These are phyloP conservation scores for Microdochium nivale DNA, from an alignment of 2,329 filamentous ascomycete genomes.

Conservation along the genomic window DNA sequence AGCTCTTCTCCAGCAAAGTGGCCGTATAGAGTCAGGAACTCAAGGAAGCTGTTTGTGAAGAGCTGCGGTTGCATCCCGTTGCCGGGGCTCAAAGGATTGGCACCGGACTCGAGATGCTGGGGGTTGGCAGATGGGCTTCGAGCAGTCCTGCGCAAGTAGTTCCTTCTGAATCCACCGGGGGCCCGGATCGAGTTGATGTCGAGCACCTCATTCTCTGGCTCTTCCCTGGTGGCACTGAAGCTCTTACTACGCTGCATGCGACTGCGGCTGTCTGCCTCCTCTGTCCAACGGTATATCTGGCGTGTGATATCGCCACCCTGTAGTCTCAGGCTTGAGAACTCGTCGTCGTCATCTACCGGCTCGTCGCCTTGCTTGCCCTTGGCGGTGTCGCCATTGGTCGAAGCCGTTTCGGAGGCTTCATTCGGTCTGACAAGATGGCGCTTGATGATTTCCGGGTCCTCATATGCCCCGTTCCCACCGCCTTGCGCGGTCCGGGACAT, in stretches of 20 bases:
- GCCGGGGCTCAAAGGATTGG: slow-evolving; percentile 15
- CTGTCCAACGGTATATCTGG: slow-evolving; percentile 93
- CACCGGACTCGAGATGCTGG: slow-evolving; percentile 29
- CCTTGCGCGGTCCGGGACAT: slow-evolving; percentile 40
- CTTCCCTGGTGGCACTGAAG: slow-evolving; percentile 69
- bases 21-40: slow-evolving; percentile 90
- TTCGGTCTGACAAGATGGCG: slow-evolving; percentile 73
- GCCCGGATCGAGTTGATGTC: slow-evolving; percentile 89
- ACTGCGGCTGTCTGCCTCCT: slow-evolving; percentile 68
- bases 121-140: slow-evolving; percentile 44
- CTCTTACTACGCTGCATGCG: slow-evolving; percentile 76
- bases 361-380: slow-evolving; percentile 45
- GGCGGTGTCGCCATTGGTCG: slow-evolving; percentile 24
- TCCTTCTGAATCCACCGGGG: slow-evolving; percentile 85
- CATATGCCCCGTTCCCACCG: slow-evolving; percentile 53
- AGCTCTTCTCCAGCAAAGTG: slow-evolving; percentile 97
- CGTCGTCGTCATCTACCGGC: slow-evolving; percentile 52
- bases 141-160: slow-evolving; percentile 74
- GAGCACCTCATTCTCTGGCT: slow-evolving; percentile 70
- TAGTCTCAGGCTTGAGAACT: slow-evolving; percentile 87
- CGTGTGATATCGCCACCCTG: slow-evolving; percentile 93
- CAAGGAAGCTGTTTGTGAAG: slow-evolving; percentile 87
- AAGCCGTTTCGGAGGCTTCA: slow-evolving; percentile 34
- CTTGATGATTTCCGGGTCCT: slow-evolving; percentile 87
- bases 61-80: slow-evolving; percentile 46